Evolutionary conservation across 768 basidiomycete species (phyloP), one percentile per base, ranked within the genome.

Genomic region (Boletus subcaerulescens): DNA sequence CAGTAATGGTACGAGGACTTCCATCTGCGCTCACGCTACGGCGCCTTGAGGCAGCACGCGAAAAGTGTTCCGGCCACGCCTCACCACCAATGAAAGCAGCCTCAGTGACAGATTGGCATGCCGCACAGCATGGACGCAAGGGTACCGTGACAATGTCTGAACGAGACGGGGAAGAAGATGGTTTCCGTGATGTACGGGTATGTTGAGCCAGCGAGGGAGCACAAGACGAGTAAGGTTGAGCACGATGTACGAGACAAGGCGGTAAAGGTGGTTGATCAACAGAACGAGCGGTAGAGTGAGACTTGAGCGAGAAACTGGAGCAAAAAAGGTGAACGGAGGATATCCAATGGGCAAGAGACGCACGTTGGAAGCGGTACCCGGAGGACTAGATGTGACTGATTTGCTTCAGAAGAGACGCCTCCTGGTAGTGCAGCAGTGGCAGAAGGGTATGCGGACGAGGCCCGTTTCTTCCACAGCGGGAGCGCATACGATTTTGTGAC

Each of bases 41-140:
- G n/a, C 83, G 74, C 57, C 84, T 76, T 29, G 76, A 74, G 5
- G 88, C 88, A 8, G 81, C 83, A 33, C 77, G 77, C 4, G 85
- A 77, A 65, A 87, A 90, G 61, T 74, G 80, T 62, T 83, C 84
- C 52, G 80, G 68, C 85, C 85, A 89, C 1, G 76, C 67, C 20
- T 81, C 80, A 32, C 84, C 86, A 59, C 80, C 73, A 40, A 74
- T 66, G 36, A 81, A 62, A 46, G 76, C 80, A 50, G 81, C 76
- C 42, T 90, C 88, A 3, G 81, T 85, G 55, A 77, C 76, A 35
- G 70, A 66, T 39, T 80, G 76, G 63, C 89, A 91, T 43, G 82
- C 78, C 10, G 76, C 67, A 62, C 89, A 91, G 68, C 89, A 91
- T 13, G 83, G 76, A 41, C 89, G 83, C 15, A 91, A 73, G 8